Base-by-base conservation (phyloP, 345 rosid species). In the Rubroshorea leprosula region DNA sequence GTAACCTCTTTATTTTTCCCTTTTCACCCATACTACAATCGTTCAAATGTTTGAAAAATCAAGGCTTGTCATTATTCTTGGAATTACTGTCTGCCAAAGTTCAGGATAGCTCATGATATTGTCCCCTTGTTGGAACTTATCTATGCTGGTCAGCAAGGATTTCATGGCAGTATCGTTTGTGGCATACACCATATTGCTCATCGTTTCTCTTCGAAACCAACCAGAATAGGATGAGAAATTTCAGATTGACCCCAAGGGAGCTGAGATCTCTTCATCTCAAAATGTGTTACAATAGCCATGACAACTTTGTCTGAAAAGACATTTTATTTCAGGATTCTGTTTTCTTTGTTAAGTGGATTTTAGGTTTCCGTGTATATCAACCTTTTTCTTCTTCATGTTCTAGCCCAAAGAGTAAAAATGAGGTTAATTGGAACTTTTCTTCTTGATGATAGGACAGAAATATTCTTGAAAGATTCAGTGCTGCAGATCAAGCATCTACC, bases 381-480 rank as follows among this genome's bases (percentile, higher is more conserved):
- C n/a, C n/a, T n/a, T n/a, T 13, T 35, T 35, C 41, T 35, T 35
- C 41, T 35, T 35, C 12, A 35, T 35, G 41, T 13, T 35, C 41
- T 35, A 6, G 5, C 31, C 54, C 1, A 31, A 35, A 6, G 49
- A 41, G 23, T 21, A 50, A 22, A 29, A 29, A n/a, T 45, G 25
- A 6, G 18, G 46, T 25, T 46, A 15, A 26, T 20, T 43, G 9
- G 24, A 18, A 5, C 21, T 38, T 65, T 65, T 62, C 46, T 41
- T 23, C 23, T 62, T 79, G 71, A 63, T 76, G 54, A 76, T 76
- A 86, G 96, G 83, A 89, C 76, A 76, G 10, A 52, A 69, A 75
- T 72, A 89, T 92, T 72, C 86, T 92, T 63, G 95, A 89, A 72
- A 47, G 72, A 38, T 84, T 78, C 62, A 72, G 62, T 72, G 95